Conservation (phyloP, 2,329 filamentous ascomycete genomes). For the Diaporthe ampelina region DNA sequence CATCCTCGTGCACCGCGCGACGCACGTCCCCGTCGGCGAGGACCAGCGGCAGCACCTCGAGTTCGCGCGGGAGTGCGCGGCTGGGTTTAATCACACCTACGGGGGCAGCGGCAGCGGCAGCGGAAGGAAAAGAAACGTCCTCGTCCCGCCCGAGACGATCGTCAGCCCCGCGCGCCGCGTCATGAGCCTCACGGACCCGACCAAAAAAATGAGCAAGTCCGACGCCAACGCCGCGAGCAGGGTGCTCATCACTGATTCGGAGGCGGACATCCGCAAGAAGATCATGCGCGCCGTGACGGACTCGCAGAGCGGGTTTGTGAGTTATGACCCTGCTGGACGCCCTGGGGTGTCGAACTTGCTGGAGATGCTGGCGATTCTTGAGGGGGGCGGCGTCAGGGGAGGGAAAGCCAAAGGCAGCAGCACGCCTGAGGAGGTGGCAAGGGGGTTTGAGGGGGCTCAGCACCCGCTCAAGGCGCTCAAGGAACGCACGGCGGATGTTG, state of each 20-base stretch:
- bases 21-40: conserved; percentile 96
- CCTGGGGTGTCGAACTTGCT: conserved; percentile 92
- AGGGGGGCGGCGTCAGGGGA: conserved; percentile 45
- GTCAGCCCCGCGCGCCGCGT: conserved; percentile 86
- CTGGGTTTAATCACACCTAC: conserved; percentile 86
- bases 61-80: conserved; percentile 88
- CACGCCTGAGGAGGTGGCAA: conserved; percentile 57
- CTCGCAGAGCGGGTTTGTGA: conserved; percentile 69
- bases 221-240: conserved; percentile 78
- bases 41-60: conserved; percentile 96
- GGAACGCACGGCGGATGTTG: conserved; percentile 69
- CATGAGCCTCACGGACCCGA: conserved; percentile 88
- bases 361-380: conserved; percentile 80
- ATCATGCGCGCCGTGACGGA: conserved; percentile 84
- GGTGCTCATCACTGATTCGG: conserved; percentile 84
- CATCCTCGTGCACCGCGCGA: conserved; percentile 84
- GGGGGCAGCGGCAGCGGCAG: conserved; percentile 55
- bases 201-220: conserved; percentile 95
- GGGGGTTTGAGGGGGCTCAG: conserved; percentile 53
- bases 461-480: conserved; percentile 55
- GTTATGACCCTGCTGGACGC: conserved; percentile 77
- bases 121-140: conserved; percentile 48
- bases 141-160: conserved; percentile 78
- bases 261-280: conserved; percentile 75
- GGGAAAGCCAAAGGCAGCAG: conserved; percentile 42